A percentile compares a stretch with the other conserved stretches of the same genome.
Evolutionary conservation across 83 land plant genomes (phyloP).

Genomic region (Diphasiastrum complanatum): DNA sequence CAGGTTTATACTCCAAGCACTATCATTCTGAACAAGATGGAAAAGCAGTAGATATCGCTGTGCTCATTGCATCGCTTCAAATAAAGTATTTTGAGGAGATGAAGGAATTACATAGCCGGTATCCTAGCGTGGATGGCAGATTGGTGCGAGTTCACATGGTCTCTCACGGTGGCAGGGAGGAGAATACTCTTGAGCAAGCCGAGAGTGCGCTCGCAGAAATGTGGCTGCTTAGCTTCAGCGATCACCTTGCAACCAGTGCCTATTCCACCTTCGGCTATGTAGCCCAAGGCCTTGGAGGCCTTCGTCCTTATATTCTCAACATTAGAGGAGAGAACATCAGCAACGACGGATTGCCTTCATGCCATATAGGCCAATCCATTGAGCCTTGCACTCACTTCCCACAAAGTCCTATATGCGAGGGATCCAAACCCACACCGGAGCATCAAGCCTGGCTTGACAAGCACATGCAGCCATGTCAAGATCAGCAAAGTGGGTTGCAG

Average conservation of each 20-base stretch:
- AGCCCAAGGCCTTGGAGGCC: slow-evolving; percentile 18
- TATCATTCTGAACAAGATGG: background rate
- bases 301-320: slow-evolving; percentile 16
- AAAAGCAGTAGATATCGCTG: slow-evolving; percentile 8
- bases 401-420: slow-evolving; percentile 1
- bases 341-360: background rate
- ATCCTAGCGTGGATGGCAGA: background rate
- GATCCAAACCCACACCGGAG: background rate
- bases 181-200: slow-evolving; percentile 8
- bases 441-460: slow-evolving; percentile 19
- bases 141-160: slow-evolving; percentile 19
- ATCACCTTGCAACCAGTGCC: slow-evolving; percentile 17
- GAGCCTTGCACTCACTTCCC: slow-evolving; percentile 27
- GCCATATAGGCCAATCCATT: slow-evolving; percentile 7
- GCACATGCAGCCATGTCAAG: slow-evolving; percentile 12
- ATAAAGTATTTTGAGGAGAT: slow-evolving; percentile 6
- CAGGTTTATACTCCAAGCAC: background rate
- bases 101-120: background rate
- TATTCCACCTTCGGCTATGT: slow-evolving; percentile 28
- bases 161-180: slow-evolving; percentile 11
- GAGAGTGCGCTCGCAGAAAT: slow-evolving; percentile 31
- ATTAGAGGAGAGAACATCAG: slow-evolving; percentile 1
- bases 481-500: slow-evolving; percentile 17
- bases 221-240: slow-evolving; percentile 30
- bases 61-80: slow-evolving; percentile 22